A percentile compares a stretch with the other conserved stretches of the same genome.
These are phyloP conservation scores for Effrenium voratum DNA, from an alignment of 73 alveolate genomes.

Conservation along the genomic window DNA sequence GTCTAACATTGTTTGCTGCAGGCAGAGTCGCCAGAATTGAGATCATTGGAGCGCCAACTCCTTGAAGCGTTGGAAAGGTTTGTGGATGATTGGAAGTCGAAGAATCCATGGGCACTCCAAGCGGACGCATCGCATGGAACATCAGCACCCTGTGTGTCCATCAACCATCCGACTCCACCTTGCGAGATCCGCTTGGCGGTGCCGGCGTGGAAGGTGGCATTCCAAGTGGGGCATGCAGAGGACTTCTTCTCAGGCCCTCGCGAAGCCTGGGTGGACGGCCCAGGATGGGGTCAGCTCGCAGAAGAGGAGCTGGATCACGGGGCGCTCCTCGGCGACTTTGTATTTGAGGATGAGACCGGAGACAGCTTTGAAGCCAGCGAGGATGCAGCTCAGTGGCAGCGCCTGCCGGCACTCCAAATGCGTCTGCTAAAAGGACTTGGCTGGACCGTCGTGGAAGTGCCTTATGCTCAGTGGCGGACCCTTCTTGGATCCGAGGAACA, in stretches of 20 bases:
- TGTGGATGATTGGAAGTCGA: neutral
- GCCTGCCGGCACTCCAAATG: conserved; percentile 61
- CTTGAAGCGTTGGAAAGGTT: conserved; percentile 8
- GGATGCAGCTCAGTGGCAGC: conserved; percentile 31
- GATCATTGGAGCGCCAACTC: conserved; percentile 35
- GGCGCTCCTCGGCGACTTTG: conserved; percentile 60
- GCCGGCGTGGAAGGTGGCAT: conserved; percentile 36
- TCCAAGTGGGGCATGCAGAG: conserved; percentile 16
- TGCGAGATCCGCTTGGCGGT: conserved; percentile 51
- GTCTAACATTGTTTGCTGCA: too few relatives aligned
- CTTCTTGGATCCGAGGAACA: conserved; percentile 36
- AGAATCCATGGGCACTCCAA: neutral
- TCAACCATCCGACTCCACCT: conserved; percentile 1
- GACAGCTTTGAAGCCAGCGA: neutral
- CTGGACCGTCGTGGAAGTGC: conserved; percentile 55
- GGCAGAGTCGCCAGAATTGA: too few relatives aligned
- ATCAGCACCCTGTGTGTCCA: too few relatives aligned
- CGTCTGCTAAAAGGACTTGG: conserved; percentile 26
- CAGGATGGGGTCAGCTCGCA: conserved; percentile 26
- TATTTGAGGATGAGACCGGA: neutral
- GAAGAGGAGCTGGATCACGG: conserved; percentile 67
- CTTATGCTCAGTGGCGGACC: conserved; percentile 70
- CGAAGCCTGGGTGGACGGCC: conserved; percentile 53
- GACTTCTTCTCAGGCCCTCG: conserved; percentile 60
- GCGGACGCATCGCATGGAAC: neutral